These are phyloP conservation scores for Vitis hybrid DNA, from an alignment of 177 flowering plant genomes.

Conservation along the genomic window DNA sequence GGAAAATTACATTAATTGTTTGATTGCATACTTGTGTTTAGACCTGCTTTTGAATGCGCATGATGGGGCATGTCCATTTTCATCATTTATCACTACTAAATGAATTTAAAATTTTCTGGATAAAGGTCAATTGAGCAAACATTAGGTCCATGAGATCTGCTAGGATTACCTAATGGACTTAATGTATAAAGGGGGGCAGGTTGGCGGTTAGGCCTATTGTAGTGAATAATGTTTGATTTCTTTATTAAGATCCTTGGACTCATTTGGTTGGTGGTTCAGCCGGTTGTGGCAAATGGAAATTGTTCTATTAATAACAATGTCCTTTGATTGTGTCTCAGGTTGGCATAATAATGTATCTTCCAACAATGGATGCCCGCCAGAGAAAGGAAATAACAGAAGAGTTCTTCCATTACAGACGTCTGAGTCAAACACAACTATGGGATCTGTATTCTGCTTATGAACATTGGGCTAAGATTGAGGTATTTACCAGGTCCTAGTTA, in stretches of 20 bases:
- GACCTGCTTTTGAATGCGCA: no score
- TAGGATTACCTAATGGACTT: no score
- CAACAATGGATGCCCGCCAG: constrained; percentile 91
- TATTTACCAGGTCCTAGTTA: constrained; percentile 21
- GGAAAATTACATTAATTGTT: no score
- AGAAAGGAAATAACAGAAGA: constrained; percentile 94
- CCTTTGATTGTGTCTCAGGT: constrained; percentile 51
- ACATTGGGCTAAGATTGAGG: constrained; percentile 99
- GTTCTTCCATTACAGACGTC: constrained; percentile 79
- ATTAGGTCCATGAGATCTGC: no score
- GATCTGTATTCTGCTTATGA: constrained; percentile 89
- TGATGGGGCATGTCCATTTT: no score
- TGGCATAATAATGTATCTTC: constrained; percentile 98
- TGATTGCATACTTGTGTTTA: no score
- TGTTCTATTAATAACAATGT: background rate
- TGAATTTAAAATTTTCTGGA: no score
- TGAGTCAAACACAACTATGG: constrained; percentile 72
- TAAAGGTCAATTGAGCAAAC: no score
- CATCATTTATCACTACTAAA: no score
- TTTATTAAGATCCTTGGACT: background rate
- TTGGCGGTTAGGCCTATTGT: no score
- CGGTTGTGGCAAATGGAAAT: background rate
- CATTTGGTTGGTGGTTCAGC: background rate
- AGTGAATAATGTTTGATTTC: background rate
- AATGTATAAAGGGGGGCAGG: no score